Evolutionary conservation across 148 eudicot genomes (phyloP).

Genomic region (Salicornia ramosissima): DNA sequence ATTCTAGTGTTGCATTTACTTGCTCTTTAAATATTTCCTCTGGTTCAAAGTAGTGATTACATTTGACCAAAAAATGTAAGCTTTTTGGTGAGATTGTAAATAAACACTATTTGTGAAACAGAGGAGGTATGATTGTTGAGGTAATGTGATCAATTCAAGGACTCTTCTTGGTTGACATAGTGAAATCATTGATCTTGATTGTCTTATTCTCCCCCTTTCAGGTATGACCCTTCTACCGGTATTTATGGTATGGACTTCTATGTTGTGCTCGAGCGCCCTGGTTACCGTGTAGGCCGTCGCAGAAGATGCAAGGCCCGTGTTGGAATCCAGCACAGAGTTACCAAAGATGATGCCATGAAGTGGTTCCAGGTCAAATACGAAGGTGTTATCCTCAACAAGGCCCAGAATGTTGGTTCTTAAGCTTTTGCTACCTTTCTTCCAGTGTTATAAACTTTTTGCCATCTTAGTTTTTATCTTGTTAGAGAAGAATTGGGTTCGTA

Average conservation of each 20-base stretch:
- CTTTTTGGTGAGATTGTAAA: too few relatives aligned
- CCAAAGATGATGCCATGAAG: slow-evolving; percentile 76
- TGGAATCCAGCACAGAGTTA: slow-evolving; percentile 76
- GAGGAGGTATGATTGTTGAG: too few relatives aligned
- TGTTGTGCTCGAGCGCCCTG: slow-evolving; percentile 68
- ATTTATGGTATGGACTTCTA: slow-evolving; percentile 78
- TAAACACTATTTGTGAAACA: too few relatives aligned
- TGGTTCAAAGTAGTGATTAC: too few relatives aligned
- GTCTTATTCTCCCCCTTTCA: slow-evolving; percentile 1
- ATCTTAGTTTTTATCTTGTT: neutral
- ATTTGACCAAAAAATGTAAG: too few relatives aligned
- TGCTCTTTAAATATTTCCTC: too few relatives aligned
- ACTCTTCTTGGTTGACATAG: neutral
- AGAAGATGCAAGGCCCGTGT: slow-evolving; percentile 79
- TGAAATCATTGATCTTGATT: neutral
- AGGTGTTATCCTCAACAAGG: slow-evolving; percentile 71
- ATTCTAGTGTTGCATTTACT: too few relatives aligned
- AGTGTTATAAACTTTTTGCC: neutral
- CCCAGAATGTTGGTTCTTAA: slow-evolving; percentile 38
- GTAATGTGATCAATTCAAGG: neutral
- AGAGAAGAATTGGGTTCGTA: neutral
- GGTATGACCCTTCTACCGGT: slow-evolving; percentile 81
- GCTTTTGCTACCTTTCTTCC: neutral
- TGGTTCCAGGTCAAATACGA: slow-evolving; percentile 77
- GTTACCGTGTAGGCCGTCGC: slow-evolving; percentile 71